Evolutionary conservation across 495 filamentous ascomycete species (phyloP).

Genomic region (Talaromyces adpressus): DNA sequence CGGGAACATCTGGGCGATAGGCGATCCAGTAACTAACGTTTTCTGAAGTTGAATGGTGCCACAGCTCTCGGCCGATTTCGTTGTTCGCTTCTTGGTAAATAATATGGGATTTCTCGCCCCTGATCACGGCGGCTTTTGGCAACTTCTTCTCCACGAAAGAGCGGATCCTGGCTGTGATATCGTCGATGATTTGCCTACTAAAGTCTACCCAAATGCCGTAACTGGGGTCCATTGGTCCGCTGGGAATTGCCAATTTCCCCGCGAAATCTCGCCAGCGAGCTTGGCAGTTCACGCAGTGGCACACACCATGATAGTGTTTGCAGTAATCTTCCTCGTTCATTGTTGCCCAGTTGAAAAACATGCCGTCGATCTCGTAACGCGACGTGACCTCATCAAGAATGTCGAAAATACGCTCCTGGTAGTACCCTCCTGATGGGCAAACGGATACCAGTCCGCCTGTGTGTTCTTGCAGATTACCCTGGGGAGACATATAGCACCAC

Average conservation of each 20-base stretch:
- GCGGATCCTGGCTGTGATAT: not conserved
- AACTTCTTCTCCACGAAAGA: not conserved
- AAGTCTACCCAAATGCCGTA: not conserved
- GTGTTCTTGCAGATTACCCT: not conserved
- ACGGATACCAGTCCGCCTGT: not conserved
- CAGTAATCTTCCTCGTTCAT: not conserved
- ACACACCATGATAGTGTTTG: not conserved
- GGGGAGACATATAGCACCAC: not conserved
- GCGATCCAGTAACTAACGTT: not conserved
- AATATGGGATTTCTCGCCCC: not conserved
- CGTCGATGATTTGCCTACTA: not conserved
- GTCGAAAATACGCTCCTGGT: not conserved
- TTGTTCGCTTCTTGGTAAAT: not conserved
- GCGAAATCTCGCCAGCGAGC: not conserved
- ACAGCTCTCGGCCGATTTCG: not conserved
- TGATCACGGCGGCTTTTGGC: not conserved
- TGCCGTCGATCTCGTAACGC: not conserved
- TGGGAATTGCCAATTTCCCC: not conserved
- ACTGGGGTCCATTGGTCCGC: not conserved
- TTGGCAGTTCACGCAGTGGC: not conserved
- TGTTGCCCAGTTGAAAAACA: not conserved
- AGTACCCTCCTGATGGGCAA: not conserved
- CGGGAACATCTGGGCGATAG: not conserved
- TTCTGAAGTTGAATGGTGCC: not conserved
- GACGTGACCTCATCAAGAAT: not conserved